These are phyloP conservation scores for Colletotrichum sp. DNA, from an alignment of 2,329 filamentous ascomycete species.

Conservation along the genomic window DNA sequence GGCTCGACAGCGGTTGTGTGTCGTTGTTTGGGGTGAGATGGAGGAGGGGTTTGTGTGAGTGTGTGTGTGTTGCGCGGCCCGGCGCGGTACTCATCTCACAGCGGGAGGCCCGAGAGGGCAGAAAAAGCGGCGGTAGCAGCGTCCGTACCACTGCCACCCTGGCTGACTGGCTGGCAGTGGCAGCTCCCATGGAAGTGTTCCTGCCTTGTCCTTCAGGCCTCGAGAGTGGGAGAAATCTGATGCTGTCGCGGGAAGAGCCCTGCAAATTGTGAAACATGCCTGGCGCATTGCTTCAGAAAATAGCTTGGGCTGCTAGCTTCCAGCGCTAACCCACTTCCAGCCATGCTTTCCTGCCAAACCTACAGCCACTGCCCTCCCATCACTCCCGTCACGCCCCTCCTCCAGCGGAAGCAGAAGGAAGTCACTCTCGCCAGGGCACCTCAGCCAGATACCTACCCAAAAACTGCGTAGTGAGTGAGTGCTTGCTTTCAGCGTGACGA, in stretches of 20 bases:
- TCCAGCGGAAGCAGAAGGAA: constrained; percentile 3
- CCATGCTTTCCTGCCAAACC: neutral
- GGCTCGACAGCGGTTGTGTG: neutral
- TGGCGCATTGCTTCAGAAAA: constrained; percentile 56
- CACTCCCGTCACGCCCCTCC: constrained; percentile 26
- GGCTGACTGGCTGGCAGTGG: neutral
- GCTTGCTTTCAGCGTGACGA: constrained; percentile 6
- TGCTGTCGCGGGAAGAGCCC: constrained; percentile 18
- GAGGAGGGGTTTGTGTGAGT: neutral
- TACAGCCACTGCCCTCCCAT: constrained; percentile 27
- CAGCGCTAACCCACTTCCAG: constrained; percentile 33
- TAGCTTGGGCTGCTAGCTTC: constrained; percentile 37
- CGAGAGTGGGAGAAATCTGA: neutral
- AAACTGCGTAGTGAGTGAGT: neutral
- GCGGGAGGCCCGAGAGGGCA: neutral
- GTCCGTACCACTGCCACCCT: neutral
- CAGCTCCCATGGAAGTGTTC: too few species aligned
- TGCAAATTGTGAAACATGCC: constrained; percentile 54
- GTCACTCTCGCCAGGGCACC: neutral
- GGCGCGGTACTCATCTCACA: neutral
- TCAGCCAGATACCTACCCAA: neutral
- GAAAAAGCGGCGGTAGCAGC: neutral
- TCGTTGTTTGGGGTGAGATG: neutral
- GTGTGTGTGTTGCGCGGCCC: neutral
- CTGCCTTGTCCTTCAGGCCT: neutral